These are phyloP conservation scores for Zea mays DNA, from an alignment of 176 grass and related monocot genomes.

Conservation along the genomic window DNA sequence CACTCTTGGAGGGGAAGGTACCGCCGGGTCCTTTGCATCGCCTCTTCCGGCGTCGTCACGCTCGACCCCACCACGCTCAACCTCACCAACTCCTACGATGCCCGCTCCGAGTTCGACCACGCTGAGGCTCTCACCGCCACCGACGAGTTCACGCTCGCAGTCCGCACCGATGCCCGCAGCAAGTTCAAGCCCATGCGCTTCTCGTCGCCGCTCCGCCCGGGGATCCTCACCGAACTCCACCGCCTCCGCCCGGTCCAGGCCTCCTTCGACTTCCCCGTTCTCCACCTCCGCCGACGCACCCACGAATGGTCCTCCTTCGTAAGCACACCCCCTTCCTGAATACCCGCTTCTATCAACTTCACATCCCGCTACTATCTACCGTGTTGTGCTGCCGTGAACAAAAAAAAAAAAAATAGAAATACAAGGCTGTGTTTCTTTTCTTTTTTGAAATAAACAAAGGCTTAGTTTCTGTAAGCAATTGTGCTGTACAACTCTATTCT, in stretches of 20 bases:
- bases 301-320: slow-evolving; percentile 86
- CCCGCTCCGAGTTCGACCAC: slow-evolving; percentile 63
- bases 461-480: background rate
- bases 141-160: slow-evolving; percentile 75
- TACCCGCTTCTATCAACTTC: background rate
- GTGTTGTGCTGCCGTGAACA: background rate
- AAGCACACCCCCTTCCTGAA: slow-evolving; percentile 19
- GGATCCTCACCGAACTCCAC: slow-evolving; percentile 92
- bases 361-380: slow-evolving; percentile 1
- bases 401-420: background rate
- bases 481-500: background rate
- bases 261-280: slow-evolving; percentile 72
- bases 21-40: slow-evolving; percentile 88
- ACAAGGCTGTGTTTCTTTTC: background rate
- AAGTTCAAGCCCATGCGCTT: slow-evolving; percentile 88
- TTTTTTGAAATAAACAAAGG: background rate
- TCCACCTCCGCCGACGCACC: slow-evolving; percentile 82
- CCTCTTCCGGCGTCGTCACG: slow-evolving; percentile 65
- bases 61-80: slow-evolving; percentile 78
- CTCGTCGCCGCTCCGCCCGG: slow-evolving; percentile 75
- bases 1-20: slow-evolving; percentile 97
- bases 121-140: slow-evolving; percentile 55
- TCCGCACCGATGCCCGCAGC: slow-evolving; percentile 66
- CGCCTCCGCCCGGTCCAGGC: slow-evolving; percentile 58
- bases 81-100: slow-evolving; percentile 89